Evolutionary conservation across 2,329 filamentous ascomycete species (phyloP), one percentile per base, ranked within the genome.

Genomic region (Coniochaeta sp.): DNA sequence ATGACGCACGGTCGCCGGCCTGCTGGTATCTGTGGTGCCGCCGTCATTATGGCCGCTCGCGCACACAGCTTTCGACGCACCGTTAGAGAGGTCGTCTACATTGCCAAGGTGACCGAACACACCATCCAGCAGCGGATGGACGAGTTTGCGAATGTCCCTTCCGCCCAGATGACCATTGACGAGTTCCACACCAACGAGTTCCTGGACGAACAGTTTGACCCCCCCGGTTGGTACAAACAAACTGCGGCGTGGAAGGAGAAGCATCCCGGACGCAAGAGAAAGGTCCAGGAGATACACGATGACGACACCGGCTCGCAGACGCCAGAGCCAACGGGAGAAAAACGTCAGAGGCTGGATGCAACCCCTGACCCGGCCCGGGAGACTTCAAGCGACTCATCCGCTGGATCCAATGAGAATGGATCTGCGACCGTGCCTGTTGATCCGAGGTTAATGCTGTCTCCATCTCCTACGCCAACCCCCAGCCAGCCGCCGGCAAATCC

Each of bases 31-130:
- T 97, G 93, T 72, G 95, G 95, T 63, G 95, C 95, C 14, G 96
- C 93, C 65, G 83, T 99, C 55, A 90, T 99, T 62, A 88, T 99
- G 72, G 95, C 95, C 7, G 93, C 95, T 9, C 89, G 95, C 58
- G 98, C 98, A 89, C 96, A 97, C 81, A 98, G 98, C 74, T 99
- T 96, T 71, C 89, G 93, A 52, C 88, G 95, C 19, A 96, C 92
- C 0, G 87, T 96, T 14, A 86, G 92, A 32, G 95, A 99, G 74
- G 90, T 99, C 9, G 93, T 98, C n/a, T 98, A 96, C 71, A 90
- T 97, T 40, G 93, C 97, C 71, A 98, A 97, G 71, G 93, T 98
- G 57, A 96, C 93, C 47, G 96, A 96, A 65, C 84, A 91, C 62
- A 99, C 95, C 8, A 91, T 99, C 62, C 89, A 92, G 69, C 91